These are phyloP conservation scores for Nowakowskiella sp. DNA, from an alignment of 192 early-diverging fungal genomes.

Conservation along the genomic window DNA sequence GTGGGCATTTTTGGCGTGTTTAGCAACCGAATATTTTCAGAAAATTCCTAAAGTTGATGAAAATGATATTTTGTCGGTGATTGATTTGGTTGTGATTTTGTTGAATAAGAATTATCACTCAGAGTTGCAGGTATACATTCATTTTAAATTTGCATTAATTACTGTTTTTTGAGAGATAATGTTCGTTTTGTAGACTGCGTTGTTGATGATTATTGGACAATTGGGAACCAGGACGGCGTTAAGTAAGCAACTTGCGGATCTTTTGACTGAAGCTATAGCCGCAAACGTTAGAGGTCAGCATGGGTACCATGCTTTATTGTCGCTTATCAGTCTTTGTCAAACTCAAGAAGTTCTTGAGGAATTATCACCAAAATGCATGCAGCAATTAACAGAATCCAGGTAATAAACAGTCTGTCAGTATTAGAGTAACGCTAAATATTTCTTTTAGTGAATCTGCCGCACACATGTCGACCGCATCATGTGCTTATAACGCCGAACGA, in stretches of 20 bases:
- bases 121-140: background rate
- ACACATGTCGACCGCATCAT: no score
- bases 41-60: conserved; percentile 37
- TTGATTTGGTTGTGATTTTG: background rate
- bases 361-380: background rate
- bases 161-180: no score
- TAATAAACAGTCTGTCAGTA: no score
- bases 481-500: no score
- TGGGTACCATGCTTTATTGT: background rate
- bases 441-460: no score
- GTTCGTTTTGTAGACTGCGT: no score
- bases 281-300: background rate
- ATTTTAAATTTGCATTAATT: no score
- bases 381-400: no score
- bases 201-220: no score
- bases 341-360: background rate
- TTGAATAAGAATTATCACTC: background rate
- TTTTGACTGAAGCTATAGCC: background rate
- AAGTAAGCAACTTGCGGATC: background rate
- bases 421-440: no score
- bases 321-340: background rate
- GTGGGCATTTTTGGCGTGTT: conserved; percentile 59
- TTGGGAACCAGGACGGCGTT: conserved; percentile 3
- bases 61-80: no score
- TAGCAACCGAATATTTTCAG: conserved; percentile 50